Evolutionary conservation across 1,139 yeast genomes (phyloP), one percentile per base, ranked within the genome.

Genomic region (Pichiaceae sp.): DNA sequence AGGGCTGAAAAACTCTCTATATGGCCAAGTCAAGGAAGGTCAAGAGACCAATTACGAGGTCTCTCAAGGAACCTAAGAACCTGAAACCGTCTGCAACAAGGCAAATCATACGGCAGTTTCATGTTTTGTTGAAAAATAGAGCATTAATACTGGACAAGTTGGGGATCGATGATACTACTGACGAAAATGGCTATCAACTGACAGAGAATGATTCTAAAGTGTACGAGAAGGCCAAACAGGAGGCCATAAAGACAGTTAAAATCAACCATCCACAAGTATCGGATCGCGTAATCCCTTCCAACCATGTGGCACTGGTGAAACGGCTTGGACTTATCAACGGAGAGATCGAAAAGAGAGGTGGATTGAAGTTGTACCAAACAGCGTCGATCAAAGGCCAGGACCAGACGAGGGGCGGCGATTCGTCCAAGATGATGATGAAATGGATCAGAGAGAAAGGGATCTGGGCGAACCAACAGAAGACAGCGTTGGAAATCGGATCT

Each of bases 351-450:
- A 66, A 60, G 36, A 62, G 76, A 36, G 94, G 94, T 1, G 95
- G 95, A 0, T 56, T 85, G 2, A 67, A 73, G 41, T 71, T 74
- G 6, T 89, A 89, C 54, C 97, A 89, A 51, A 62, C 69, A n/a
- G 97, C 97, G 0, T 85, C 96, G 1, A 73, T 83, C 1, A 75
- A 78, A 35, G 97, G 97, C 0, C 97, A 89, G 50, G 74, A 75
- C 41, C 59, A 60, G 1, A 68, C 69, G 33, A 60, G 97, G 43
- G 97, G 97, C 0, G 95, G 96, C 2, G 97, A 89, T 56, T 84
- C 96, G 0, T 86, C 95, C 1, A 83, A 80, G 47, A 63, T 73
- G 42, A 59, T 86, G 32, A 66, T 84, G 3, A 70, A 73, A 39
- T 87, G 96, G 96, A 56, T 85, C 14, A 52, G 52, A 33, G 70